Evolutionary conservation across 2,329 filamentous ascomycete genomes (phyloP).

Genomic region (Pseudogymnoascus sp.): DNA sequence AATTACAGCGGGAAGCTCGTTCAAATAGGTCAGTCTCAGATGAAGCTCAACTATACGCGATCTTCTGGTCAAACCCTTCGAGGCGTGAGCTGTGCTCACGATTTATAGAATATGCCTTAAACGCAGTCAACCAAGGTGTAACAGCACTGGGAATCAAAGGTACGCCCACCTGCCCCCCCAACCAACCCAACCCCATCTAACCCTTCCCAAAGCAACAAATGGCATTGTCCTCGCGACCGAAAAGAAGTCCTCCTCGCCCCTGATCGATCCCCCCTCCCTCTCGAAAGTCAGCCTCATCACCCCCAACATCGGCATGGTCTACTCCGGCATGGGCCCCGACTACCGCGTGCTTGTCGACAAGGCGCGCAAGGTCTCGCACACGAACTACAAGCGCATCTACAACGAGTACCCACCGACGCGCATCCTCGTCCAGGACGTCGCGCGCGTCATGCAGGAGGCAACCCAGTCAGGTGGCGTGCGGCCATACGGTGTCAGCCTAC

Average conservation of each 20-base stretch:
- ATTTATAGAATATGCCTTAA: slow-evolving; percentile 86
- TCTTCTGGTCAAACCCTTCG: slow-evolving; percentile 14
- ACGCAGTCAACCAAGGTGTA: slow-evolving; percentile 98
- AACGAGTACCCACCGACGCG: slow-evolving; percentile 99
- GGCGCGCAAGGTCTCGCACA: slow-evolving; percentile 96
- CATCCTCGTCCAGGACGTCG: slow-evolving; percentile 98
- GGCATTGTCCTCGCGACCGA: slow-evolving; percentile 98
- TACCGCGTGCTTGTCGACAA: slow-evolving; percentile 97
- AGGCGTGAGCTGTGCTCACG: slow-evolving; percentile 17
- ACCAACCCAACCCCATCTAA: slow-evolving; percentile 1
- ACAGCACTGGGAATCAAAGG: slow-evolving; percentile 98
- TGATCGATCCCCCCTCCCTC: slow-evolving; percentile 89
- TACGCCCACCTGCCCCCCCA: slow-evolving; percentile 33
- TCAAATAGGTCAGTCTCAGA: slow-evolving; percentile 66
- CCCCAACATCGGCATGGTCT: slow-evolving; percentile 99
- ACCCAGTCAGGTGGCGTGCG: slow-evolving; percentile 96
- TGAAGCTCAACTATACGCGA: slow-evolving; percentile 4
- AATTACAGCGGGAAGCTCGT: slow-evolving; percentile 85
- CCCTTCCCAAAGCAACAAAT: slow-evolving; percentile 67
- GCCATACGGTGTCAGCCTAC: slow-evolving; percentile 89
- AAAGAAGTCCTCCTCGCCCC: slow-evolving; percentile 97
- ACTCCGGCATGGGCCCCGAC: slow-evolving; percentile 97
- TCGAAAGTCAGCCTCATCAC: slow-evolving; percentile 98
- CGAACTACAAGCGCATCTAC: slow-evolving; percentile 98
- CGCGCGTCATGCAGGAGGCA: slow-evolving; percentile 96